Base-by-base conservation (phyloP, 345 rosid genomes). In the Corchorus capsularis region DNA sequence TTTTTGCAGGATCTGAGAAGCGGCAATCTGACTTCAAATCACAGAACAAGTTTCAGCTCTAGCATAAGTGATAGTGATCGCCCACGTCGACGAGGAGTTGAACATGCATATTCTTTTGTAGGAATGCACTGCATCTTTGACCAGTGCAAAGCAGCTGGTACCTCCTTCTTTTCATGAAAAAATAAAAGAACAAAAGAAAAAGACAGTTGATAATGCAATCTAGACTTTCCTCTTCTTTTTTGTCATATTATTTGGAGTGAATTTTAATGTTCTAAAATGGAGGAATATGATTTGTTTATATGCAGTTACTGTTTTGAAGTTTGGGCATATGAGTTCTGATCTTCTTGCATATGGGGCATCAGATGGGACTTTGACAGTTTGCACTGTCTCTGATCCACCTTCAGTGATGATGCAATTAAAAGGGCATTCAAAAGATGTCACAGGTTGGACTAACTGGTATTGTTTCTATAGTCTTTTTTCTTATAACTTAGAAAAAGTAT, bases 41-140 rank as follows among this genome's bases (percentile, higher is more conserved):
- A 73, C 45, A 87, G 99, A 84, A 82, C 92, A 39, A 96, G 98
- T 84, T 85, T 93, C 83, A 88, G 97, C 83, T 96, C 78, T 63
- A 90, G 82, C 75, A 72, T 79, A 55, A 96, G 99, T 78, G 98
- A 96, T 60, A 78, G 76, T 81, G 94, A 93, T 85, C 87, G 53
- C 27, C 83, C 84, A 64, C 91, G 84, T 49, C 85, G 73, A 76
- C 86, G 67, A 76, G 87, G 90, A 69, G 82, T 73, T 83, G 97
- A 92, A 72, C 93, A 87, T 78, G 99, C 94, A 62, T 95, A 90
- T 84, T 95, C 99, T 71, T 96, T 96, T 71, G 91, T 96, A 0
- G 99, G 99, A 82, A 96, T 96, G 99, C 97, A 93, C 80, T 93
- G 94, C 80, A 89, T 96, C 81, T 96, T 96, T 64, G 99, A 93